Evolutionary conservation across 2,329 filamentous ascomycete species (phyloP), one percentile per base, ranked within the genome.

Genomic region (Aspergillus thermomutatus): DNA sequence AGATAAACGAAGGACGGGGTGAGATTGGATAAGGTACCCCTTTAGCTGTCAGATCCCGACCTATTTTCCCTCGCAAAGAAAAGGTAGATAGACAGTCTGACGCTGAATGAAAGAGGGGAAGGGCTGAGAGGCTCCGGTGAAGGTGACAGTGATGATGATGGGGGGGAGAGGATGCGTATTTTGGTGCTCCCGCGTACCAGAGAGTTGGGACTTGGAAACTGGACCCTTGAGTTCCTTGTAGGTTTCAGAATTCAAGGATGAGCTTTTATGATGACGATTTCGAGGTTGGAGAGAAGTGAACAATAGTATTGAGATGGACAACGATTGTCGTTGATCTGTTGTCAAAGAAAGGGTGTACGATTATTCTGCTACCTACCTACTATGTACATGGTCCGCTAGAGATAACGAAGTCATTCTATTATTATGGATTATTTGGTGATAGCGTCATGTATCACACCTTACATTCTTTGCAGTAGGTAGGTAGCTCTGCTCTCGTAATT

Each of bases 1-100:
- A 52, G 34, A 34, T 53, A 57, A 49, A 56, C 31, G 53, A 53
- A 54, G 47, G 56, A 58, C 50, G 57, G 58, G 11, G n/a, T 4
- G 11, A 19, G 26, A 11, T 6, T 7, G 17, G 31, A 37, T 37
- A 37, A 37, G 31, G 31, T 6, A 17, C 31, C 31, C 31, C 31
- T 37, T 14, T 17, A 7, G 31, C 31, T 37, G 31, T 37, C 31
- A 37, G 31, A 37, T n/a, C 17, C 31, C 3, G 31, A 17, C 17
- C 31, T 37, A 37, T 17, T n/a, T 37, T 7, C 7, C 31, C 17
- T 17, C 31, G 7, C 17, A 1, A 37, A n/a, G 31, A 37, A 17
- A 17, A 37, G 14, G 17, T 37, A 37, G 31, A 37, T 37, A 37
- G 31, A 37, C 14, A 37, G 14, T 3, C 31, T 37, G 31, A 37